Conservation (phyloP, 768 basidiomycete genomes). For the Roridomyces roridus region DNA sequence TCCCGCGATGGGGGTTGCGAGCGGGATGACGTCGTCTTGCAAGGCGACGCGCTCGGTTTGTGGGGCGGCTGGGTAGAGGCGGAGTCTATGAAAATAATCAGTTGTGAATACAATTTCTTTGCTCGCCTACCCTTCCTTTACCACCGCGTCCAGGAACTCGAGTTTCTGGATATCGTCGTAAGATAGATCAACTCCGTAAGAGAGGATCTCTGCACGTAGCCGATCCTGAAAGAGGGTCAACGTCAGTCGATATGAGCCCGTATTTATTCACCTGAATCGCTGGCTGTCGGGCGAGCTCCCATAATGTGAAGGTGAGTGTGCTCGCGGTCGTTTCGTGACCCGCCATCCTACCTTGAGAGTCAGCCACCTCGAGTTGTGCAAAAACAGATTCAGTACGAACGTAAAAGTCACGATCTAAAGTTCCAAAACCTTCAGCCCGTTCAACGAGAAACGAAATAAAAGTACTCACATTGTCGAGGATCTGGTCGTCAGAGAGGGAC, state of each 20-base stretch:
- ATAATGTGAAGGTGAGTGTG: conserved; percentile 43
- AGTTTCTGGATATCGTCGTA: conserved; percentile 46
- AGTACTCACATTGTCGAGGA: conserved; percentile 33
- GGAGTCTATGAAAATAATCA: conserved; percentile 34
- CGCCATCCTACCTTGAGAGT: conserved; percentile 35
- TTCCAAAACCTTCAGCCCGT: too few relatives aligned
- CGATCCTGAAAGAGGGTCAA: conserved; percentile 35
- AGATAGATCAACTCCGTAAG: conserved; percentile 34
- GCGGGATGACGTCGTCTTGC: conserved; percentile 49
- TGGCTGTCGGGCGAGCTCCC: conserved; percentile 44
- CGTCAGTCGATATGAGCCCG: too few relatives aligned
- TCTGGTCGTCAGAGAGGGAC: conserved; percentile 26
- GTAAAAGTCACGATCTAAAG: conserved; percentile 29
- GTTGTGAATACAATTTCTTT: background rate
- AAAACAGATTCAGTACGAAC: conserved; percentile 15
- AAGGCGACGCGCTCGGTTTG: conserved; percentile 47
- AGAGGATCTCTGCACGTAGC: conserved; percentile 46
- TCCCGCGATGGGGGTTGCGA: conserved; percentile 38
- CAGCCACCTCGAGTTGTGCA: background rate
- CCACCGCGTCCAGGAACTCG: conserved; percentile 48
- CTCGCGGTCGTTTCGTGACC: conserved; percentile 50
- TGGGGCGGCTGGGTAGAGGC: conserved; percentile 45
- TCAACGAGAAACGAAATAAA: background rate
- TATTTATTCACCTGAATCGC: conserved; percentile 37
- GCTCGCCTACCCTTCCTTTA: conserved; percentile 47